A percentile compares a stretch with the other conserved stretches of the same genome.
phyloP scores from a whole-genome alignment of 2,329 filamentous ascomycete species.

The Sclerotinia borealis region DNA sequence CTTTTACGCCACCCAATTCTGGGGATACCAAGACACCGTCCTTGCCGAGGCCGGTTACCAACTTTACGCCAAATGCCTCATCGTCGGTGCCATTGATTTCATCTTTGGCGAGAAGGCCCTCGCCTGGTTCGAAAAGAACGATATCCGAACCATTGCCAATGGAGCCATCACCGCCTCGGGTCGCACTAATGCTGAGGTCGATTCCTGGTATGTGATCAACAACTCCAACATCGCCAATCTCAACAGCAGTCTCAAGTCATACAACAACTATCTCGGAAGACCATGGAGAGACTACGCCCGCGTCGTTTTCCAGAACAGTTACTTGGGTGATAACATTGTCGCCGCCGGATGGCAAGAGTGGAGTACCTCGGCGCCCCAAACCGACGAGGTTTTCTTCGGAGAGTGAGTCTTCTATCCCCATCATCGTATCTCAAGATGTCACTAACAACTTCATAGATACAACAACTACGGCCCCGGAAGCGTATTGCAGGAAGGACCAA shows the following conservation, averaged over 20 bases:
- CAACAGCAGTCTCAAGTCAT: conserved; percentile 34
- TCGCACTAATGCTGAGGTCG: conserved; percentile 32
- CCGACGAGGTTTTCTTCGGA: neutral
- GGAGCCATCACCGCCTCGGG: conserved; percentile 45
- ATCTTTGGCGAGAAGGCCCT: conserved; percentile 48
- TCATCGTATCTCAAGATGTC: no score
- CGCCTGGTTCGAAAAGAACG: conserved; percentile 44
- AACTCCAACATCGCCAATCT: conserved; percentile 42
- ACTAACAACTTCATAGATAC: neutral
- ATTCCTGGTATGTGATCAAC: conserved; percentile 50
- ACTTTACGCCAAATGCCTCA: conserved; percentile 49
- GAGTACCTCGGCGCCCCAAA: conserved; percentile 32
- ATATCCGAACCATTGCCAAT: conserved; percentile 39
- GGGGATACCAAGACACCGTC: conserved; percentile 52
- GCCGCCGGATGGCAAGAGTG: conserved; percentile 46
- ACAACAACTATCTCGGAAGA: conserved; percentile 44
- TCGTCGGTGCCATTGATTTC: conserved; percentile 53
- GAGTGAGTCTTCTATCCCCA: neutral
- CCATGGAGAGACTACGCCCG: conserved; percentile 45
- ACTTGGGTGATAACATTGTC: conserved; percentile 44
- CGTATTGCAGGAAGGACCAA: conserved; percentile 10
- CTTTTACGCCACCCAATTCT: conserved; percentile 51
- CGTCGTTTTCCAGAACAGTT: conserved; percentile 46
- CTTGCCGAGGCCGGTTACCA: conserved; percentile 45
- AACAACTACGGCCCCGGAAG: conserved; percentile 43